Percentiles rank a stretch among this genome's conserved stretches.
These are phyloP conservation scores for Oidiodendron maius DNA, from an alignment of 495 filamentous ascomycete genomes.

Conservation along the genomic window DNA sequence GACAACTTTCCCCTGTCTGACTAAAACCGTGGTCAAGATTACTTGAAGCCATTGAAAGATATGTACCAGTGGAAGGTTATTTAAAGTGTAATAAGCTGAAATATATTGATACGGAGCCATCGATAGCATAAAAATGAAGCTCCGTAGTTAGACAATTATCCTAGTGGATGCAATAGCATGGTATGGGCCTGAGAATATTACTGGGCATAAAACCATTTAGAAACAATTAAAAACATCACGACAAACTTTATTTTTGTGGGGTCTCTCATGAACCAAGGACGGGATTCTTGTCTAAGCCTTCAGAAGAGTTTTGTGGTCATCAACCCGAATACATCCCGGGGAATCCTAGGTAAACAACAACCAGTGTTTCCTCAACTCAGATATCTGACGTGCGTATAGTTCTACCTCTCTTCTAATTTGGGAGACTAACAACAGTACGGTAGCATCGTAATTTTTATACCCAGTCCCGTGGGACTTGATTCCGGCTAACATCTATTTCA, in stretches of 20 bases:
- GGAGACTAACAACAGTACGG: too few species aligned
- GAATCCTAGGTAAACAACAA: slow-evolving; percentile 29
- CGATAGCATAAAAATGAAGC: too few species aligned
- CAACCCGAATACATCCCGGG: slow-evolving; percentile 36
- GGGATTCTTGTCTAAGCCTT: slow-evolving; percentile 38
- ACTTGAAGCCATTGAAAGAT: too few species aligned
- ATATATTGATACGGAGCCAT: too few species aligned
- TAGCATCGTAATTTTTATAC: slow-evolving; percentile 40
- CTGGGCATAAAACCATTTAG: slow-evolving; percentile 37
- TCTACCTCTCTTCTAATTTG: too few species aligned
- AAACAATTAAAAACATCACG: slow-evolving; percentile 33
- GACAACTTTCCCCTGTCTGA: too few species aligned
- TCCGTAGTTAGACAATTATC: slow-evolving; percentile 27
- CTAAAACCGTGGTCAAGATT: too few species aligned
- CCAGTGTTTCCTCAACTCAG: slow-evolving; percentile 33
- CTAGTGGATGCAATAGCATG: slow-evolving; percentile 34
- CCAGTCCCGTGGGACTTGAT: slow-evolving; percentile 37
- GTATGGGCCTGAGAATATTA: slow-evolving; percentile 42
- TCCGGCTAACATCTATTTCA: slow-evolving; percentile 37
- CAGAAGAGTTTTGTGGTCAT: slow-evolving; percentile 30
- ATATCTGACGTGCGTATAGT: too few species aligned
- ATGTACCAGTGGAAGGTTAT: too few species aligned
- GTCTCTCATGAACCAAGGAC: slow-evolving; percentile 41
- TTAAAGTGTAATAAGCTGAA: too few species aligned
- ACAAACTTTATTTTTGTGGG: slow-evolving; percentile 43